Evolutionary conservation across 164 flowering plant genomes (phyloP).

Genomic region (Vitis labrusca): DNA sequence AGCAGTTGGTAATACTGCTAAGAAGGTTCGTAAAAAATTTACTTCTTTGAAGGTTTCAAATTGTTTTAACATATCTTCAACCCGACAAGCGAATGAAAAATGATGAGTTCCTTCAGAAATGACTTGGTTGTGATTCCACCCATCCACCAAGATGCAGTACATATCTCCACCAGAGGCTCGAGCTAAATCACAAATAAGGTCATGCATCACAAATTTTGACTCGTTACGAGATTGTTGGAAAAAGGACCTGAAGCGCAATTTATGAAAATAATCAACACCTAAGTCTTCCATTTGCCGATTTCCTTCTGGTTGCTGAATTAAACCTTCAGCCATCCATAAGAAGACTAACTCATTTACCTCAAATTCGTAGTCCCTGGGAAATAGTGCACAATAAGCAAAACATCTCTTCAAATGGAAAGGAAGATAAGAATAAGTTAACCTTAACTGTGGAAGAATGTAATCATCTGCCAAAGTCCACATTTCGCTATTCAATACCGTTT

Average conservation of each 20-base stretch:
- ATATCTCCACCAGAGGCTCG: constrained; percentile 16
- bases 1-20: neutral
- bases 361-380: constrained; percentile 20
- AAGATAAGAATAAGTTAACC: constrained; percentile 23
- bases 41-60: constrained; percentile 14
- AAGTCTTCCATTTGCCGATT: constrained; percentile 19
- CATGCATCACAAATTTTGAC: constrained; percentile 29
- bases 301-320: constrained; percentile 7
- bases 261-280: constrained; percentile 22
- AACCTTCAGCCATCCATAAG: constrained; percentile 35
- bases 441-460: constrained; percentile 15
- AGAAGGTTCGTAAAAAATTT: constrained; percentile 26
- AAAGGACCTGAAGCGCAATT: constrained; percentile 29
- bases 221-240: constrained; percentile 10
- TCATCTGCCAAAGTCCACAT: constrained; percentile 17
- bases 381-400: constrained; percentile 30
- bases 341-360: constrained; percentile 5
- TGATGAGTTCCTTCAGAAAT: constrained; percentile 13
- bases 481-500: constrained; percentile 12
- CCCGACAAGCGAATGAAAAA: constrained; percentile 7
- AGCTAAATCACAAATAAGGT: constrained; percentile 37
- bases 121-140: neutral
- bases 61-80: neutral
- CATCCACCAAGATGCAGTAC: constrained; percentile 12
- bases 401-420: constrained; percentile 27